Percentiles rank a stretch among this genome's conserved stretches.
phyloP scores from a whole-genome alignment of 805 yeast species.

The Metschnikowia drakensbergensis region DNA sequence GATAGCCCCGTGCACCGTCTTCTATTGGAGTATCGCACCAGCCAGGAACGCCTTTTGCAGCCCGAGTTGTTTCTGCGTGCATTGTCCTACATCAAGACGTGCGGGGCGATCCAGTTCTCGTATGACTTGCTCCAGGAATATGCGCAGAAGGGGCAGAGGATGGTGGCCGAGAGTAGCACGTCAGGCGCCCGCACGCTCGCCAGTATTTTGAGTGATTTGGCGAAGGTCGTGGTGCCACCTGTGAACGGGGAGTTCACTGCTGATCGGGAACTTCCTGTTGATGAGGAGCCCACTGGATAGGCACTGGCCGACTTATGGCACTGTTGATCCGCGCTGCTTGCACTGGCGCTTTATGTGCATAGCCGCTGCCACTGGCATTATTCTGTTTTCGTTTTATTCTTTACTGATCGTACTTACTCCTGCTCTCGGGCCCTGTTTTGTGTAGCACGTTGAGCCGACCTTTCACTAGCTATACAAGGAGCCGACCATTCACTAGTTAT shows the following conservation, averaged over 20 bases:
- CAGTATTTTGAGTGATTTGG: not conserved
- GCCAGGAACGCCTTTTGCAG: not conserved
- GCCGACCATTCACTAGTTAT: not conserved
- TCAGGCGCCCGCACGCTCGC: not conserved
- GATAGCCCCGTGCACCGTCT: conserved; percentile 23
- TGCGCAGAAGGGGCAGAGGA: conserved; percentile 17
- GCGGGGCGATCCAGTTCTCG: conserved; percentile 27
- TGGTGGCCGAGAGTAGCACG: conserved; percentile 8
- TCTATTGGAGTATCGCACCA: conserved; percentile 16
- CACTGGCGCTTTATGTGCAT: too few relatives aligned
- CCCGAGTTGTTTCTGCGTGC: conserved; percentile 17
- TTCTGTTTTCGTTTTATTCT: too few relatives aligned
- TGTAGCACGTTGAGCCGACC: too few relatives aligned
- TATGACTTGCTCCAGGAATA: conserved; percentile 21
- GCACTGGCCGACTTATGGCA: too few relatives aligned
- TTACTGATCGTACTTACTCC: too few relatives aligned
- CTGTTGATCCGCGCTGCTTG: too few relatives aligned
- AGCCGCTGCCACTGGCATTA: too few relatives aligned
- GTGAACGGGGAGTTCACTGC: too few relatives aligned
- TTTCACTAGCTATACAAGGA: too few relatives aligned
- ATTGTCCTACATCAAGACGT: conserved; percentile 22
- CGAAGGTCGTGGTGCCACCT: not conserved
- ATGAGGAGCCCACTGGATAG: too few relatives aligned
- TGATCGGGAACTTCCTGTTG: too few relatives aligned
- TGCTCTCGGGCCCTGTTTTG: too few relatives aligned